phyloP scores from a whole-genome alignment of 768 basidiomycete species.

The Rhizopogon rudus region DNA sequence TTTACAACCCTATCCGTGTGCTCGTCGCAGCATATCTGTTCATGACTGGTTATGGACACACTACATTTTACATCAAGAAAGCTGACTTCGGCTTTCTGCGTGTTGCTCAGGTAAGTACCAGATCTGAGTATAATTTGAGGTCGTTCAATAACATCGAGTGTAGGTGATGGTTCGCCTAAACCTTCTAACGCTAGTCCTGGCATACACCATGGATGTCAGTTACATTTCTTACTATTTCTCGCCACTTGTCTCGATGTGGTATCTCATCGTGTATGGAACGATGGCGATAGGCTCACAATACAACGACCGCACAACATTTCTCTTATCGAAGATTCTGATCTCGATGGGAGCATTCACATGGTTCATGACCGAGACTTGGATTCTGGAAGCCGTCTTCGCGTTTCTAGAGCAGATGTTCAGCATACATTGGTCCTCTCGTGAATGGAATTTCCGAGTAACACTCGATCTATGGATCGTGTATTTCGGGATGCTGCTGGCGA shows the following conservation, averaged over 20 bases:
- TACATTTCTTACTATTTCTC: conserved; percentile 91
- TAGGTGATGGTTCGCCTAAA: conserved; percentile 81
- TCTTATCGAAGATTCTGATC: conserved; percentile 64
- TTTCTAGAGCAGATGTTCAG: conserved; percentile 60
- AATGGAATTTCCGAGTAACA: conserved; percentile 86
- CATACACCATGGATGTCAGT: conserved; percentile 89
- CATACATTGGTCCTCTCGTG: conserved; percentile 79
- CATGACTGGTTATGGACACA: conserved; percentile 92
- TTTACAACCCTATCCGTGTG: conserved; percentile 88
- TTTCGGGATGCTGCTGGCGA: conserved; percentile 75
- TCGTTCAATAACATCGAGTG: conserved; percentile 4
- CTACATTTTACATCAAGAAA: conserved; percentile 85
- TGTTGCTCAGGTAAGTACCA: conserved; percentile 56
- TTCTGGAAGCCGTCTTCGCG: conserved; percentile 60
- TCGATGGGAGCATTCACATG: conserved; percentile 61
- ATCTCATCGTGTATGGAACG: conserved; percentile 78
- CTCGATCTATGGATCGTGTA: conserved; percentile 91
- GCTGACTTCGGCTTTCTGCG: conserved; percentile 80
- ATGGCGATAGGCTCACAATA: conserved; percentile 64
- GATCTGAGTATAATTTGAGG: not conserved
- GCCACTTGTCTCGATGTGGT: conserved; percentile 90
- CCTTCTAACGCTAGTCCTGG: conserved; percentile 73
- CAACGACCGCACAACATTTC: conserved; percentile 66
- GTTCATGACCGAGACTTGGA: conserved; percentile 60
- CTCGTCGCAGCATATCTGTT: conserved; percentile 88